Base-by-base conservation (phyloP, 2,329 filamentous ascomycete species). In the Stemphylium beticola region DNA sequence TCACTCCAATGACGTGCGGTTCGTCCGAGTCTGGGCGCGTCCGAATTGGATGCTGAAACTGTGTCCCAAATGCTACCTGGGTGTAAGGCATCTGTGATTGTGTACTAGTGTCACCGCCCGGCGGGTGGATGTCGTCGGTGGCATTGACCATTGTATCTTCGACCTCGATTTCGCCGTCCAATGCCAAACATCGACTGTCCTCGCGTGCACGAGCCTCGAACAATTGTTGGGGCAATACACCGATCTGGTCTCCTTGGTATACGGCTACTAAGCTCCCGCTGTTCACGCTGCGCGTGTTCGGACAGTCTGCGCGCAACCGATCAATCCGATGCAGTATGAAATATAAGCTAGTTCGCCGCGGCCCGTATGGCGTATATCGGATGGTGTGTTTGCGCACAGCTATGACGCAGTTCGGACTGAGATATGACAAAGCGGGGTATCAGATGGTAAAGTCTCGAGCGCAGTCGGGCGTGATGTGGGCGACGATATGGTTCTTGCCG, bases 331-430 rank as follows among this genome's bases (percentile, higher is more conserved):
- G 43, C 17, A 72, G 42, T 17, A 68, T 45, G n/a, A 74, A 50
- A n/a, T 18, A 48, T 8, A 73, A 51, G 18, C 60, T 55, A 18
- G 57, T 38, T 37, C 43, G 49, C 2, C 62, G 62, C 9, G 66
- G 68, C 2, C 70, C 71, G 60, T 70, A 72, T 0, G 66, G 52
- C 3, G 69, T 71, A 42, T 61, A 62, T 17, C 57, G 61, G 22
- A 74, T 51, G 0, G 63, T 65, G 53, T 67, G 72, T 17, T 50
- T 59, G 12, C 58, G 64, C 8, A 72, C 52, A 9, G 53, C 42
- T n/a, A 74, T 33, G 4, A 61, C 39, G 10, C 47, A 44, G 32
- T 58, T 43, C 14, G 50, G 33, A 26, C n/a, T 7, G 4, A 52
- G 29, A 15, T 18, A 48, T n/a, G 43, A 14, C 8, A 20, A 14